Conservation (phyloP, 306 rosid species). For the Cicer judaicum region DNA sequence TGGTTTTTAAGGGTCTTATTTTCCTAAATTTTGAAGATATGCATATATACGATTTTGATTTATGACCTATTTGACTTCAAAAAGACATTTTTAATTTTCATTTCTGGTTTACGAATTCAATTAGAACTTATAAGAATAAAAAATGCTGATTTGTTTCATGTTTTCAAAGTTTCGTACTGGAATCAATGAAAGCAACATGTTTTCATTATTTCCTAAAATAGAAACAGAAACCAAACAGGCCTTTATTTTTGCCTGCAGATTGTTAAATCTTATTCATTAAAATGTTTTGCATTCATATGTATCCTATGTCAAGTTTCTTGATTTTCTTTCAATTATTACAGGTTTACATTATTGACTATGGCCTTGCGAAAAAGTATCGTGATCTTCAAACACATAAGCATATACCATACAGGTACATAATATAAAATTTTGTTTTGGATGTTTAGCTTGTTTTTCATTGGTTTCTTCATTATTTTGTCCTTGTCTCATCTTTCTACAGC, state of each 20-base stretch:
- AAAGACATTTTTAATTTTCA: too few species aligned
- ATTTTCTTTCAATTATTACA: constrained; percentile 47
- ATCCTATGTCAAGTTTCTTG: constrained; percentile 11
- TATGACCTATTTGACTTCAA: too few species aligned
- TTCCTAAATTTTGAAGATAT: too few species aligned
- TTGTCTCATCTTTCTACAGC: not conserved
- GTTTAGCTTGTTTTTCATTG: constrained; percentile 38
- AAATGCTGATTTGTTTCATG: not conserved
- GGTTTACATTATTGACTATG: constrained; percentile 97
- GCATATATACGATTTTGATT: too few species aligned
- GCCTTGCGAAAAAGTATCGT: constrained; percentile 92
- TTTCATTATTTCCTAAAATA: not conserved
- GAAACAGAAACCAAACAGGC: not conserved
- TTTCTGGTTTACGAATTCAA: too few species aligned
- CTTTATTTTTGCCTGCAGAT: not conserved
- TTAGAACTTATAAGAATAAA: not conserved
- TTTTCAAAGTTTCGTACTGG: not conserved
- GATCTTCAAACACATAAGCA: constrained; percentile 99
- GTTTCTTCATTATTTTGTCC: constrained; percentile 6
- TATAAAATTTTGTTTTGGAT: constrained; percentile 34
- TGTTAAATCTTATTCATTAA: not conserved
- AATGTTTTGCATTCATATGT: not conserved
- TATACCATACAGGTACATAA: constrained; percentile 92
- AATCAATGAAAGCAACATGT: not conserved
- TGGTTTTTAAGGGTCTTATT: too few species aligned